These are phyloP conservation scores for Calonectria ilicicola DNA, from an alignment of 2,329 filamentous ascomycete genomes.

Conservation along the genomic window DNA sequence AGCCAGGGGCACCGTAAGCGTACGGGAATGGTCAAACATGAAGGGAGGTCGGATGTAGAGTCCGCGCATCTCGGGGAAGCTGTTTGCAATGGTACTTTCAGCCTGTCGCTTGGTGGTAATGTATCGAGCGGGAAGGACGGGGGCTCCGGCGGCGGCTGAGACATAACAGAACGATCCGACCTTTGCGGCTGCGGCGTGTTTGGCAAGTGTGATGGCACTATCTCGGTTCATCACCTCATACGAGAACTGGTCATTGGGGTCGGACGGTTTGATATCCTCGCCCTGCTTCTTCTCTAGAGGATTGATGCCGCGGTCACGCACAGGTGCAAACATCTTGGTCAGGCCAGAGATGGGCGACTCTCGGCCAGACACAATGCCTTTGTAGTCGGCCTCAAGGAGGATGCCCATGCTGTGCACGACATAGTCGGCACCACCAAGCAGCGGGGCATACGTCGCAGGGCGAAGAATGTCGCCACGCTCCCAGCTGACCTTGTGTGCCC, in stretches of 20 bases:
- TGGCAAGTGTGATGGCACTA: constrained; percentile 83
- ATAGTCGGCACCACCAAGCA: constrained; percentile 82
- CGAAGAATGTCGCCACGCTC: constrained; percentile 88
- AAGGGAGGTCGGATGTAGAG: constrained; percentile 90
- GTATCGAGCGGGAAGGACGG: constrained; percentile 86
- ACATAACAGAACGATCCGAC: constrained; percentile 85
- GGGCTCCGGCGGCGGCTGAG: constrained; percentile 87
- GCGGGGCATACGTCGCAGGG: constrained; percentile 81
- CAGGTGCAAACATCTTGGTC: constrained; percentile 79
- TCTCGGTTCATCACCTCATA: constrained; percentile 99
- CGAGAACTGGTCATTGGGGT: constrained; percentile 82
- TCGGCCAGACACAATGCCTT: constrained; percentile 85
- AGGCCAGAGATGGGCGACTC: constrained; percentile 86
- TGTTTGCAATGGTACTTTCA: constrained; percentile 78
- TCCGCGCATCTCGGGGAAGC: constrained; percentile 80
- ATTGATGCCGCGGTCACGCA: constrained; percentile 74
- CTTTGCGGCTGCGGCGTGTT: constrained; percentile 75
- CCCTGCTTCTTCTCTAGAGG: constrained; percentile 73
- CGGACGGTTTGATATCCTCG: constrained; percentile 72
- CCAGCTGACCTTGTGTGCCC: constrained; percentile 89
- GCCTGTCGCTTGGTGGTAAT: constrained; percentile 93
- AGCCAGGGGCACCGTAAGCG: constrained; percentile 87
- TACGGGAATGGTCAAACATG: constrained; percentile 86
- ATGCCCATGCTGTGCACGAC: constrained; percentile 98
- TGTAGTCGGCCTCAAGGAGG: constrained; percentile 97